Evolutionary conservation across 2,329 filamentous ascomycete species (phyloP).

Genomic region (Neonectria hederae): DNA sequence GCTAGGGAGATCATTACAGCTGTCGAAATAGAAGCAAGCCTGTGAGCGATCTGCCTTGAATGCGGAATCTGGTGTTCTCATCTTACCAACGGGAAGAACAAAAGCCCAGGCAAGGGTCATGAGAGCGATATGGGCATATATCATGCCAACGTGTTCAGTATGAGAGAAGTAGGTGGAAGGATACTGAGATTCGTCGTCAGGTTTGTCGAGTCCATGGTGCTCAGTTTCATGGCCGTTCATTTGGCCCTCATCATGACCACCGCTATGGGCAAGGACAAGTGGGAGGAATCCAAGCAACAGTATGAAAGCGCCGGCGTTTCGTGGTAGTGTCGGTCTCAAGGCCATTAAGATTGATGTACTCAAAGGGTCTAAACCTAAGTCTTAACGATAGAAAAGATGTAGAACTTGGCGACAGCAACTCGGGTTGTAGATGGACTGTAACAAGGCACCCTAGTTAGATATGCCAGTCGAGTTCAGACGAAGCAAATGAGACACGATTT

Average conservation of each 20-base stretch:
- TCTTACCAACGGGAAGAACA: slow-evolving; percentile 75
- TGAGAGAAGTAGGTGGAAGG: slow-evolving; percentile 69
- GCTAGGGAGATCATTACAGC: slow-evolving; percentile 88
- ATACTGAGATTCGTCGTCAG: slow-evolving; percentile 45
- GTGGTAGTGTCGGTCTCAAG: neutral
- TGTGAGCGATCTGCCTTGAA: slow-evolving; percentile 17
- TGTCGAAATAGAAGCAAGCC: slow-evolving; percentile 47
- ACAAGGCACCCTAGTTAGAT: no score
- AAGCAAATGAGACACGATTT: neutral
- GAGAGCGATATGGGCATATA: slow-evolving; percentile 75
- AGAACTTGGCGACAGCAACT: neutral
- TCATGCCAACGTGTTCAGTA: slow-evolving; percentile 60
- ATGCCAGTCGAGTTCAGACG: neutral
- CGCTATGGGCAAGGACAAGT: slow-evolving; percentile 33
- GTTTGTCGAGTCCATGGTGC: slow-evolving; percentile 32
- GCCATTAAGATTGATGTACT: slow-evolving; percentile 5
- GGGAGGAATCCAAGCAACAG: slow-evolving; percentile 29
- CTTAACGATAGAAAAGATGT: neutral
- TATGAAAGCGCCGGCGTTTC: slow-evolving; percentile 10
- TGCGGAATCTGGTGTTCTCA: neutral
- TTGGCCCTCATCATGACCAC: slow-evolving; percentile 25
- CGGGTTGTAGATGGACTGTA: no score
- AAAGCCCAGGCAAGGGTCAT: slow-evolving; percentile 80
- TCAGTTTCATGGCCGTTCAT: slow-evolving; percentile 23
- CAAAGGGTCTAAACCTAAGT: neutral